Base-by-base conservation (phyloP, 2,329 filamentous ascomycete genomes). In the Claviceps fusiformis region DNA sequence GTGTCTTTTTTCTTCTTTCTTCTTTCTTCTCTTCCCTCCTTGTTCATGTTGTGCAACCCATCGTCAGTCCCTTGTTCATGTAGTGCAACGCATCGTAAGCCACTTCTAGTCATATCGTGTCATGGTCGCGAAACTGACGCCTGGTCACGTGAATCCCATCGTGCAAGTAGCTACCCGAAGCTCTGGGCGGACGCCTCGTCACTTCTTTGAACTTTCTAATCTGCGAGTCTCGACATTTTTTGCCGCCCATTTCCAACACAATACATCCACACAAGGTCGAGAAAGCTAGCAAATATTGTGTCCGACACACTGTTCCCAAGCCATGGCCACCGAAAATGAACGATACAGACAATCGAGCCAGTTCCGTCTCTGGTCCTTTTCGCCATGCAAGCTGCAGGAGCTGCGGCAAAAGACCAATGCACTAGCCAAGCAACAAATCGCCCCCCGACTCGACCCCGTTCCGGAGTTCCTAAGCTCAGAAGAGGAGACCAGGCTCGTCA, bases 331-430 rank as follows among this genome's bases (percentile, higher is more conserved):
- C 58, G 93, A 98, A 78, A 93, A 98, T 71, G 87, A 89, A 61
- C 78, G 91, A 55, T 98, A 97, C 72, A 84, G 89, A 37, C 81
- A 87, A 53, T 95, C 92, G 0, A 92, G 89, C 50, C 93, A 98
- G 70, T 97, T 83, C 67, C 82, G 87, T 47, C 78, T 95, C 56
- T 98, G 93, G 93, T 95, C 91, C 11, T 97, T 92, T 71, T 89
- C 89, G 0, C 81, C 84, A 3, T 71, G 82, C 3, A 81, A 85
- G 44, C 80, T 98, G 4, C 76, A 79, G 51, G 77, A 83, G 2
- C 78, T 92, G 29, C 87, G 93, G 56, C 73, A 77, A 46, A 85
- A 85, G 60, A 95, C 91, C 37, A 96, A 96, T 71, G 72, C 78
- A 10, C 78, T 88, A 52, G 93, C 93, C 2, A 72, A 68, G 59